Conservation (phyloP, 2,329 filamentous ascomycete genomes). For the Trichoderma koningii region DNA sequence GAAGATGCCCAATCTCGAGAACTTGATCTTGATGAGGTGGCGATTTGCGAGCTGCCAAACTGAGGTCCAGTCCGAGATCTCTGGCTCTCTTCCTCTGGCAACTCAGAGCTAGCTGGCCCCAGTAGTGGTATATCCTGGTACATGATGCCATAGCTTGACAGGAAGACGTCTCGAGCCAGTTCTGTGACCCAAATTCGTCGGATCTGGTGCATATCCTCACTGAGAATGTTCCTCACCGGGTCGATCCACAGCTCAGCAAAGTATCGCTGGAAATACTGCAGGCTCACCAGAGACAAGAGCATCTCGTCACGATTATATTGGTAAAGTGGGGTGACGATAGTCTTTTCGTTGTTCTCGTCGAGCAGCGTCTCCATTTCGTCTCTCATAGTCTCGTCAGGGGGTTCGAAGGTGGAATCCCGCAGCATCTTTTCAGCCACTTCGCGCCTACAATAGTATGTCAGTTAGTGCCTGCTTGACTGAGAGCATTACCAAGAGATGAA, state of each 20-base stretch:
- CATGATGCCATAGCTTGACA: constrained; percentile 42
- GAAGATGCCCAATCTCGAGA: constrained; percentile 33
- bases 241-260: constrained; percentile 41
- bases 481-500: not conserved
- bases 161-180: constrained; percentile 40
- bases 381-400: constrained; percentile 34
- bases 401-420: constrained; percentile 6
- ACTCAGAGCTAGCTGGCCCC: constrained; percentile 30
- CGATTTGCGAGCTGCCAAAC: constrained; percentile 13
- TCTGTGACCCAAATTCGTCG: constrained; percentile 38
- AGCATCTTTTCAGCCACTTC: constrained; percentile 32
- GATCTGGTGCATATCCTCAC: constrained; percentile 33
- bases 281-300: constrained; percentile 33
- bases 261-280: constrained; percentile 36
- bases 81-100: constrained; percentile 26
- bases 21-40: constrained; percentile 10
- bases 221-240: constrained; percentile 32
- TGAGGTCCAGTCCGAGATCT: constrained; percentile 27
- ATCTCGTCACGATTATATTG: constrained; percentile 33
- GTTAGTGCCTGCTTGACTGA: not conserved
- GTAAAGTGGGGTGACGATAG: constrained; percentile 38
- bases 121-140: constrained; percentile 40
- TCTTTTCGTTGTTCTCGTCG: constrained; percentile 33
- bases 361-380: constrained; percentile 37
- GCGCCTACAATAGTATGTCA: constrained; percentile 31